These are phyloP conservation scores for Loxodes magnus DNA, from an alignment of 73 alveolate species.

Conservation along the genomic window DNA sequence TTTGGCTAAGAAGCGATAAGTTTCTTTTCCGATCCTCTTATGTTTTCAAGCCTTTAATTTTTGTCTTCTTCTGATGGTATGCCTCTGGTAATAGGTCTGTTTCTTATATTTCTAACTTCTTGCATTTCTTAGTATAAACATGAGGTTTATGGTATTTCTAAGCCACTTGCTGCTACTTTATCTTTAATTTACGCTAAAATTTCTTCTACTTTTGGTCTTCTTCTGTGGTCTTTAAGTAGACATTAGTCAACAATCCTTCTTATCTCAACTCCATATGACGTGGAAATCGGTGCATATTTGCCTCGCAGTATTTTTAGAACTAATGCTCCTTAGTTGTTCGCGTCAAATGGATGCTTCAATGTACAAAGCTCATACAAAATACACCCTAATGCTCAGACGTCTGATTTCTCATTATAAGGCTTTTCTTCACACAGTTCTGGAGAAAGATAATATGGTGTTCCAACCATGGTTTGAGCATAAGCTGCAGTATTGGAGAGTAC, in stretches of 20 bases:
- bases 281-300: conserved; percentile 74
- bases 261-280: conserved; percentile 60
- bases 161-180: too few relatives aligned
- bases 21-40: not conserved
- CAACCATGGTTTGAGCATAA: conserved; percentile 12
- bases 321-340: conserved; percentile 88
- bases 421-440: conserved; percentile 91
- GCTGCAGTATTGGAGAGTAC: conserved; percentile 14
- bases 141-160: too few relatives aligned
- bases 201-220: conserved; percentile 75
- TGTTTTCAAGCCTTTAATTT: not conserved
- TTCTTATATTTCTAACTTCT: conserved; percentile 27
- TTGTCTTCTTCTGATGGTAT: not conserved
- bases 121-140: too few relatives aligned
- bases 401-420: conserved; percentile 72
- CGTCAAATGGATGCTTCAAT: conserved; percentile 90
- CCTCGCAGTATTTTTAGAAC: conserved; percentile 90
- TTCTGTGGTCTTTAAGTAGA: conserved; percentile 69
- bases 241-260: conserved; percentile 62
- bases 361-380: conserved; percentile 97
- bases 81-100: conserved; percentile 16
- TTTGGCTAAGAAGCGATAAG: not conserved
- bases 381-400: conserved; percentile 89
- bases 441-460: conserved; percentile 93
- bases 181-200: too few relatives aligned